Evolutionary conservation across 345 rosid species (phyloP), one percentile per base, ranked within the genome.

Genomic region (Dipteronia sinensis): DNA sequence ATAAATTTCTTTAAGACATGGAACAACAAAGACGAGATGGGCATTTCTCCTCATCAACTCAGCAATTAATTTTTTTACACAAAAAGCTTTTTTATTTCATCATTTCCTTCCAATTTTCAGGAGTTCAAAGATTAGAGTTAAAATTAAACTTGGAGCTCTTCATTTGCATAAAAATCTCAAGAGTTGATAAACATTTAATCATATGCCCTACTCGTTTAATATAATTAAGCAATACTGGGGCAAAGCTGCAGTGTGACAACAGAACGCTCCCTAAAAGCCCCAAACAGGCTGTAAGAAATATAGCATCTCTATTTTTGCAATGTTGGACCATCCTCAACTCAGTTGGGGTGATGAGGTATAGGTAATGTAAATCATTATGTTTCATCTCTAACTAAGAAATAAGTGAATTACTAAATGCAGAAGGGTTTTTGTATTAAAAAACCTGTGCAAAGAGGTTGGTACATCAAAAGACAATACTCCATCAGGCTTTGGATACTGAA

Each of bases 391-490:
- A 42, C 10, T 13, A 40, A 55, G 55, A 65, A 51, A 13, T 63
- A 38, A 25, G 8, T 44, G 38, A 59, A 71, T 62, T 42, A 59
- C 69, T 27, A 46, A 74, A 75, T 10, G 29, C 61, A 59, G 46
- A 42, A 3, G 58, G 7, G 67, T 31, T 72, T 44, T 17, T 20
- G 40, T 47, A 1, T 49, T 56, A 27, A 51, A 55, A 74, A 81
- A 95, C 99, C 98, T 95, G 93, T 95, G 94, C 81, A 95, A 79
- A 69, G 98, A 95, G 17, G 96, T 95, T 72, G 91, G 95, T 76
- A 95, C 82, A 69, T 95, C 99, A 80, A 95, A 93, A 23, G 99
- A 92, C 65, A 95, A 75, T 79, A 86, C 78, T 25, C 98, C 97
- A 83, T 95, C 98, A 67, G 99, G 97, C 77, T 91, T 91, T 20